These are phyloP conservation scores for Brassica rapa DNA, from an alignment of 345 rosid genomes.

Conservation along the genomic window DNA sequence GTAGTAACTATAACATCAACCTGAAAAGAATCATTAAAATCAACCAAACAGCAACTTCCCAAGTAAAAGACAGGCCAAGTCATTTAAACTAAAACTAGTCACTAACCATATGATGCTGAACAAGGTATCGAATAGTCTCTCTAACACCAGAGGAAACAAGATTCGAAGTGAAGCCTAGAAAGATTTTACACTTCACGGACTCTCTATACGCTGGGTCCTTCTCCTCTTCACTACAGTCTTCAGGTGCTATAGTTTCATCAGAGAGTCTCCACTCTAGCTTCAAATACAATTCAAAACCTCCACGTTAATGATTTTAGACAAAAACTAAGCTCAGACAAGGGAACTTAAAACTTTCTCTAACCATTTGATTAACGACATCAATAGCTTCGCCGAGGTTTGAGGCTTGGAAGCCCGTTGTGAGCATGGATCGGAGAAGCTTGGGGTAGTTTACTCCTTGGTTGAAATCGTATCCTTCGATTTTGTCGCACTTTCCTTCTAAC, in stretches of 20 bases:
- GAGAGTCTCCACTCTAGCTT: constrained; percentile 94
- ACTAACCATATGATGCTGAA: constrained; percentile 83
- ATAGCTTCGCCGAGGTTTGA: constrained; percentile 94
- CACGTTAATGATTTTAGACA: no score
- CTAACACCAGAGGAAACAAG: constrained; percentile 91
- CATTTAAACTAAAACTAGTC: neutral
- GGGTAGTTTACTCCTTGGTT: constrained; percentile 63
- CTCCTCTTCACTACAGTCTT: constrained; percentile 77
- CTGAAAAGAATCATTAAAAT: constrained; percentile 40
- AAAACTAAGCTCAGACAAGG: no score
- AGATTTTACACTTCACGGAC: constrained; percentile 79
- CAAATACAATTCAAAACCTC: constrained; percentile 58
- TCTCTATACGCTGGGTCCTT: constrained; percentile 58
- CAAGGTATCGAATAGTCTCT: constrained; percentile 81
- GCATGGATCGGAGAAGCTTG: constrained; percentile 68
- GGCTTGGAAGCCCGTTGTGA: constrained; percentile 91
- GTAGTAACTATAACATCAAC: constrained; percentile 95
- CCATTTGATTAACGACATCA: constrained; percentile 77
- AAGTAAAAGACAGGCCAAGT: neutral
- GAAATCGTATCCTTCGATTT: constrained; percentile 86
- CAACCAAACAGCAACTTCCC: neutral
- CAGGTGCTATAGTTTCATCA: constrained; percentile 57
- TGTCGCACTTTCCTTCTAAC: constrained; percentile 58
- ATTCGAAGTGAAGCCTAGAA: constrained; percentile 96
- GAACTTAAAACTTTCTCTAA: no score